Conservation (phyloP, 2,329 filamentous ascomycete genomes). For the Penicillium thymicola region DNA sequence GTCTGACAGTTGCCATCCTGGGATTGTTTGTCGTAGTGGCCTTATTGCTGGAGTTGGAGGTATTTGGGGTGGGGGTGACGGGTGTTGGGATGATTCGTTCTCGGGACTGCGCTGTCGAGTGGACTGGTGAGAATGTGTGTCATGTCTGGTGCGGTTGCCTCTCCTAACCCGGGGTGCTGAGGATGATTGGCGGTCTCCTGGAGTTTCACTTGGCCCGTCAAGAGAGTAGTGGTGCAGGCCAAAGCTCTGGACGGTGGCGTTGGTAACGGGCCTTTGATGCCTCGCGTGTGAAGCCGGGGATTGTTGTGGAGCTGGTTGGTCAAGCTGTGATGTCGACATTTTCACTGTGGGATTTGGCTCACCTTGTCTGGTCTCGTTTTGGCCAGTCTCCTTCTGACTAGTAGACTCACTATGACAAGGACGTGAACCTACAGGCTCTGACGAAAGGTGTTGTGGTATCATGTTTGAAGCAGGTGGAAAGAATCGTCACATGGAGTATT, state of each 20-base stretch:
- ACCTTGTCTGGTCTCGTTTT: not conserved
- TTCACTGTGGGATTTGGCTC: not conserved
- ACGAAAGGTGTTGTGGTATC: not conserved
- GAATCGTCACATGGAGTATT: not conserved
- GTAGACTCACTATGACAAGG: not conserved
- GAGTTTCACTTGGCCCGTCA: not conserved
- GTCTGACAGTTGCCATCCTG: not conserved
- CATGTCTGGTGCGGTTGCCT: not conserved
- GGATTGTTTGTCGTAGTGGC: not conserved
- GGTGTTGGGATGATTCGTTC: not conserved
- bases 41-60: not conserved
- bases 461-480: not conserved
- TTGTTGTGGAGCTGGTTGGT: not conserved
- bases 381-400: not conserved
- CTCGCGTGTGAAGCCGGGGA: too few species aligned
- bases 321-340: not conserved
- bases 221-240: not conserved
- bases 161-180: not conserved
- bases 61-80: not conserved
- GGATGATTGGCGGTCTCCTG: not conserved
- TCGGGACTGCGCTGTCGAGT: not conserved
- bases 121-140: not conserved
- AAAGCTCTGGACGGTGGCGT: not conserved
- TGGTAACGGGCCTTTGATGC: too few species aligned
- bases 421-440: not conserved